Evolutionary conservation across 2,329 filamentous ascomycete genomes (phyloP).

Genomic region (Penicillium sp.): DNA sequence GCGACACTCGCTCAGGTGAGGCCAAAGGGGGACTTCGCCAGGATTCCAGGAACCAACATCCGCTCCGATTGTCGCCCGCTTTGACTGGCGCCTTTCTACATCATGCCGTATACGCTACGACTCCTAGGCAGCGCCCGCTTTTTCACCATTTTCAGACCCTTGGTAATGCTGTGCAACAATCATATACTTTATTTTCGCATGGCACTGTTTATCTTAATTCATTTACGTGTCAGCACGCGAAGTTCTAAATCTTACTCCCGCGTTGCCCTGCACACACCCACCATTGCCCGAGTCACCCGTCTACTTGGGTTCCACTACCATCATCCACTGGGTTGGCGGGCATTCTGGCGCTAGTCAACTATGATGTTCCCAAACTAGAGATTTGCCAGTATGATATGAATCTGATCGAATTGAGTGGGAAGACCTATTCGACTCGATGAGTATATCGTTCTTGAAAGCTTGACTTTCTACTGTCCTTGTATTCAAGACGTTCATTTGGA

Average conservation of each 20-base stretch:
- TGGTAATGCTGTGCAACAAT: neutral
- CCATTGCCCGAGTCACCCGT: neutral
- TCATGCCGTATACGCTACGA: neutral
- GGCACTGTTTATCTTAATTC: neutral
- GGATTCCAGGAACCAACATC: conserved; percentile 5
- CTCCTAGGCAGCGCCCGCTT: neutral
- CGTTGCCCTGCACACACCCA: neutral
- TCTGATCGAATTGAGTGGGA: neutral
- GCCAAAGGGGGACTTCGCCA: conserved; percentile 12
- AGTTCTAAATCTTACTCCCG: neutral
- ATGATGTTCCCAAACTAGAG: neutral
- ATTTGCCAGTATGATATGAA: neutral
- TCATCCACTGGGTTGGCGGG: neutral
- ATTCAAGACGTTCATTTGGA: too few relatives aligned
- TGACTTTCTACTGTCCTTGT: too few relatives aligned
- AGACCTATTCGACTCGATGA: too few relatives aligned
- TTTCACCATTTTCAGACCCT: too few relatives aligned
- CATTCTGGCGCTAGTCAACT: neutral
- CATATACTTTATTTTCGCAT: neutral
- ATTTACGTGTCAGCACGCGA: neutral
- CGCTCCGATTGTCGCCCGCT: conserved; percentile 13
- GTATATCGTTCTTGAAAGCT: too few relatives aligned
- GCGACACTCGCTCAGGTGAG: neutral
- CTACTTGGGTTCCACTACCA: neutral
- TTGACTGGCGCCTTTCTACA: neutral